phyloP scores from a whole-genome alignment of 495 filamentous ascomycete genomes.

The Cudoniella acicularis region DNA sequence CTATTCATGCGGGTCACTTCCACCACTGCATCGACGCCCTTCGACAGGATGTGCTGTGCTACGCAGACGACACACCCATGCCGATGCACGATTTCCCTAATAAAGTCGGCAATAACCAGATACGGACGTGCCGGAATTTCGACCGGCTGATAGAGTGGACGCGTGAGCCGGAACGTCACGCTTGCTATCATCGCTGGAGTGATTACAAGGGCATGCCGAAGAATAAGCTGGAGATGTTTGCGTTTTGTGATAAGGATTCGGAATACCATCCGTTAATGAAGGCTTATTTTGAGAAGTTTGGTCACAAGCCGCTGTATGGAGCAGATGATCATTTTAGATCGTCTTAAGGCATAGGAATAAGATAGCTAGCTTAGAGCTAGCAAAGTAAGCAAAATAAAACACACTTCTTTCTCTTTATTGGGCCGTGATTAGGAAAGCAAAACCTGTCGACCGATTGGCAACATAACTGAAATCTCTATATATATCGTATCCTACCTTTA shows the following conservation, averaged over 20 bases:
- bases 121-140: not conserved
- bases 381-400: no score
- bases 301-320: no score
- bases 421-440: no score
- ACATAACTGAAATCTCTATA: no score
- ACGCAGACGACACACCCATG: not conserved
- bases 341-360: no score
- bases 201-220: not conserved
- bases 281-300: not conserved
- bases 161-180: not conserved
- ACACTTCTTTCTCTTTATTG: no score
- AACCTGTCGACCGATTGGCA: no score
- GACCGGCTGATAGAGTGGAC: not conserved
- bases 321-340: no score
- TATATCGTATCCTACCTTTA: no score
- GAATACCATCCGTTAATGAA: not conserved
- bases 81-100: not conserved
- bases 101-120: not conserved
- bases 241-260: not conserved
- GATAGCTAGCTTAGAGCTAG: no score
- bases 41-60: not conserved
- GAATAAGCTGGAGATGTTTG: not conserved
- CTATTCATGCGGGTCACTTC: no score
- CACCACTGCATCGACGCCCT: not conserved
- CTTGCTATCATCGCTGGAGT: not conserved